Evolutionary conservation across 371 early-diverging fungal species (phyloP), one percentile per base, ranked within the genome.

Genomic region (Mortierella polycephala): DNA sequence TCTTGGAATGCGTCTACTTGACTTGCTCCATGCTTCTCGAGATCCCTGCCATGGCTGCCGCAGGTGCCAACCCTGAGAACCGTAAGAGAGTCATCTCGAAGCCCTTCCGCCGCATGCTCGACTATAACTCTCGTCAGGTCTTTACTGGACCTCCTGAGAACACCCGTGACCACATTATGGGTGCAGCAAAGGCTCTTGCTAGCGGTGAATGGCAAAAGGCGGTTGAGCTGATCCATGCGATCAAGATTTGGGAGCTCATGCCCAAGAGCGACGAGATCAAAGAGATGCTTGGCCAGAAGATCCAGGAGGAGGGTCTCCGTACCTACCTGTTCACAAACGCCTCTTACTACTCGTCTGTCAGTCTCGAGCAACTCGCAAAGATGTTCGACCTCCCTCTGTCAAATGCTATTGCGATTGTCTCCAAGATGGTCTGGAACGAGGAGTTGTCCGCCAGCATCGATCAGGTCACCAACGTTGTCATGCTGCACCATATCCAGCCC

Each of bases 151-250:
- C 99, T 40, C 97, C 99, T 5, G 99, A 99, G 83, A 98, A 95
- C 85, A 96, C 96, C 16, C 90, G 98, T 65, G 99, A 99, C 86
- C 95, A 96, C 83, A 96, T 99, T 77, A 96, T 99, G 96, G 96
- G 93, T 42, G 95, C 98, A 4, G 91, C 99, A 58, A 95, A 96
- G 85, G 93, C 96, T 13, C 85, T 98, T 46, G 92, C 96, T 41
- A 85, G 86, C 37, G 98, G 98, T 58, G 95, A 98, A 82, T 99
- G 98, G 98, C 89, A 96, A 74, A 88, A 88, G 81, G 92, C 94
- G 67, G 84, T 86, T 64, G 94, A 95, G 57, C 88, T 89, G 60
- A 94, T 99, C 75, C 80, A 87, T 74, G 90, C 90, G 14, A 95
- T 98, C 87, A 96, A 96, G 88, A 93, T 98, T 71, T 99, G 99